Conservation (phyloP, 257 asterid species). For the Solanum etuberosum region DNA sequence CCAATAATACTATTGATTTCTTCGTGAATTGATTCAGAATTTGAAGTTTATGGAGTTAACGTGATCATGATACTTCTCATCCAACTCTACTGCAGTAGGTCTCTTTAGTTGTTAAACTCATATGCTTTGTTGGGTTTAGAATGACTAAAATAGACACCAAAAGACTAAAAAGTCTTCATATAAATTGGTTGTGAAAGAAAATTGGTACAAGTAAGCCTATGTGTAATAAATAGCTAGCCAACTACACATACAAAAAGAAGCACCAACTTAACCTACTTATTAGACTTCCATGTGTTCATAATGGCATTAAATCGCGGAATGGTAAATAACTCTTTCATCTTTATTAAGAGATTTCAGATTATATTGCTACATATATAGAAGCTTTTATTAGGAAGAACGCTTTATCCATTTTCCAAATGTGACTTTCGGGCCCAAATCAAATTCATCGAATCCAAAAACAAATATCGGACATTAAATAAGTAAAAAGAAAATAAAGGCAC, state of each 20-base stretch:
- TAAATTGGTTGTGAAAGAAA: neutral
- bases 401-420: rapidly evolving
- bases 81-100: neutral
- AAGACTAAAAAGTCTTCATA: neutral
- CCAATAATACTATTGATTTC: neutral
- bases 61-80: neutral
- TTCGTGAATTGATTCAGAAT: neutral
- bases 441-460: no score
- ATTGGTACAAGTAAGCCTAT: neutral
- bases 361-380: no score
- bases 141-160: neutral
- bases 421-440: neutral
- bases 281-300: neutral
- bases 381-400: no score
- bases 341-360: no score
- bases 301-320: neutral
- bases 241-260: neutral
- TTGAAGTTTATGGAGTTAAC: neutral
- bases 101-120: neutral
- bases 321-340: neutral
- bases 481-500: neutral
- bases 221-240: neutral
- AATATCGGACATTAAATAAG: no score
- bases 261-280: neutral
- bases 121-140: neutral